phyloP scores from a whole-genome alignment of 202 grass and related monocot genomes.

The Zizania palustris region DNA sequence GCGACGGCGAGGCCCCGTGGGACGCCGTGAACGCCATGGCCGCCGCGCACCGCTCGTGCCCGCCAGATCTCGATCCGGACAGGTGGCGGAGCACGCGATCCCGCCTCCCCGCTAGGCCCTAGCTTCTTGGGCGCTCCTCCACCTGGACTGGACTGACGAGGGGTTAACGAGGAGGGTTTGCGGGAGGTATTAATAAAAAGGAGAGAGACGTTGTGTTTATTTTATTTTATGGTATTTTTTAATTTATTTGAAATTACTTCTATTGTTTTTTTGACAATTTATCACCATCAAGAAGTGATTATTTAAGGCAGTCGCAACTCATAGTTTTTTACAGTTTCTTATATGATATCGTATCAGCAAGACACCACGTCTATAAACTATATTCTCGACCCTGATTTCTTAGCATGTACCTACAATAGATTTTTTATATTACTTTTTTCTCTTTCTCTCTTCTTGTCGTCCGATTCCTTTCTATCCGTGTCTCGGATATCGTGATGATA shows the following conservation, averaged over 20 bases:
- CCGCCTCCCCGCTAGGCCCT: background rate
- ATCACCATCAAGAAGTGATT: no score
- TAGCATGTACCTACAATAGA: no score
- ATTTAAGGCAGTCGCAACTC: background rate
- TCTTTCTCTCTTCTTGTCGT: no score
- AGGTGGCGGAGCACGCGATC: slow-evolving; percentile 31
- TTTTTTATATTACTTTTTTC: no score
- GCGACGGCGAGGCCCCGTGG: slow-evolving; percentile 35
- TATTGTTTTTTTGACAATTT: background rate
- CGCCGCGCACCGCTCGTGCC: background rate
- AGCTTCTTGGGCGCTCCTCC: background rate
- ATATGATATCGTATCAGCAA: no score
- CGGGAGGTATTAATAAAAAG: slow-evolving; percentile 24
- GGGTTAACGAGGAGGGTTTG: slow-evolving; percentile 20
- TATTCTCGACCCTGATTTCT: no score
- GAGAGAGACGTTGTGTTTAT: background rate
- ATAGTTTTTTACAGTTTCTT: slow-evolving; percentile 14
- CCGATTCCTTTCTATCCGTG: no score
- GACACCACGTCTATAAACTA: no score
- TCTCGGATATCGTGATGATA: no score
- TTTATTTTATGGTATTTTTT: background rate
- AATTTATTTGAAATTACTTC: background rate
- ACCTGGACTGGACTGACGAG: background rate
- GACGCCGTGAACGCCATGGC: slow-evolving; percentile 55
- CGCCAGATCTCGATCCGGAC: slow-evolving; percentile 29